Conservation (phyloP, 78 protist species). For the slime mould (Dictyostelium discoideum) region DNA sequence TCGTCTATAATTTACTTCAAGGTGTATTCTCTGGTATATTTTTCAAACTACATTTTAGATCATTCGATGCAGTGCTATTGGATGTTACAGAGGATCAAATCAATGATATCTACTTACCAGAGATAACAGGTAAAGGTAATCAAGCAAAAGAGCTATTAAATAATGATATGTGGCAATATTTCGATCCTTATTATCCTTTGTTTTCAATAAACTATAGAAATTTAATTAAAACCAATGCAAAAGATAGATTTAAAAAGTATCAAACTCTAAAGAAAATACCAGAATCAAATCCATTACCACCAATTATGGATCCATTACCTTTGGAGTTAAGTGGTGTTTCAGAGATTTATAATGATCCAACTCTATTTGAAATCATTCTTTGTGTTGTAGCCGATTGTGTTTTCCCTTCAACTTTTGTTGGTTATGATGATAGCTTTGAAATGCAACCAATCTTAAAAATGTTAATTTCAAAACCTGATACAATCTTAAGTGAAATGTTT, state of each 20-base stretch:
- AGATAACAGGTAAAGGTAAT: background rate
- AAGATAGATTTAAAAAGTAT: conserved; percentile 8
- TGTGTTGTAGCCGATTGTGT: conserved; percentile 16
- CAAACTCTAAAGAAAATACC: conserved; percentile 20
- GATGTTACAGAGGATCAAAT: background rate
- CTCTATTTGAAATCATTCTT: conserved; percentile 59
- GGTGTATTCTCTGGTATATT: conserved; percentile 40
- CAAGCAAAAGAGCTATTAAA: background rate
- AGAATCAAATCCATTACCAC: conserved; percentile 61
- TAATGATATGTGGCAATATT: conserved; percentile 13
- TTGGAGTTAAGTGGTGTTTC: background rate
- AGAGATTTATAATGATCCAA: conserved; percentile 36
- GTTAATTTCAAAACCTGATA: conserved; percentile 26
- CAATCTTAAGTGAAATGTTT: conserved; percentile 32
- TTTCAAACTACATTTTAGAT: background rate
- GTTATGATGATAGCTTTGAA: conserved; percentile 60
- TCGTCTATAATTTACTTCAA: conserved; percentile 25
- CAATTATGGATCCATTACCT: background rate
- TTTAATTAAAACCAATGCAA: background rate
- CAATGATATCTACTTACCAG: background rate
- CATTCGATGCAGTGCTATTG: background rate
- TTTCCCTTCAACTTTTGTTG: conserved; percentile 4
- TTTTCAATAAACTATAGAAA: conserved; percentile 27
- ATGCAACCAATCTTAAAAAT: conserved; percentile 27
- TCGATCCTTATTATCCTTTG: conserved; percentile 52